Percentiles rank a stretch among this genome's conserved stretches.
Evolutionary conservation across 352 stramenopile species (phyloP).

Genomic region (Phytophthora macrochlamydospora): DNA sequence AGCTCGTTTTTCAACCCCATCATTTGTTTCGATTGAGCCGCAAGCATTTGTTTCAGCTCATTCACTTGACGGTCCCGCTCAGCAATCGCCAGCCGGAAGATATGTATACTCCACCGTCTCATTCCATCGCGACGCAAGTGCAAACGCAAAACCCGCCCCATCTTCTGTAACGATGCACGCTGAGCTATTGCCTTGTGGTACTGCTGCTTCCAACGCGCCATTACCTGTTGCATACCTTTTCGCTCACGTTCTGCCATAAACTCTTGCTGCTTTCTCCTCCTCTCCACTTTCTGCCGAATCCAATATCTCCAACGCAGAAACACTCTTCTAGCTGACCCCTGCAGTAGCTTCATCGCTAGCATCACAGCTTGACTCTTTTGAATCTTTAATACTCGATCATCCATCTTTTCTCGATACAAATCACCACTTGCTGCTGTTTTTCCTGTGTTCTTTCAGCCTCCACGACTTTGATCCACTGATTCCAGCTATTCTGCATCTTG

Average conservation of each 20-base stretch:
- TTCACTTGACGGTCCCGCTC: constrained; percentile 12
- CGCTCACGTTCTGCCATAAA: background rate
- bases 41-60: constrained; percentile 5
- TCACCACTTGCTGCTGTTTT: constrained; percentile 13
- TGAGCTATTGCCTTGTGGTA: constrained; percentile 2
- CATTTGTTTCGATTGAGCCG: constrained; percentile 5
- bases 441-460: constrained; percentile 15
- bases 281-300: constrained; percentile 4
- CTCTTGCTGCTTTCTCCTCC: background rate
- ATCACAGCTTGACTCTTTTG: constrained; percentile 17
- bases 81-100: constrained; percentile 18
- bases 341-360: constrained; percentile 21
- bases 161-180: constrained; percentile 2
- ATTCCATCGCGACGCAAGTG: constrained; percentile 17
- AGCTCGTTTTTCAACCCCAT: constrained; percentile 14
- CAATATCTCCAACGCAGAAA: constrained; percentile 21
- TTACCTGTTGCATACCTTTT: constrained; percentile 1
- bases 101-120: constrained; percentile 22
- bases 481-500: constrained; percentile 43
- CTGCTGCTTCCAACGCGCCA: constrained; percentile 18
- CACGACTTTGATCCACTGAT: constrained; percentile 33
- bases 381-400: constrained; percentile 18
- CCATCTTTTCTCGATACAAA: constrained; percentile 15
- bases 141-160: constrained; percentile 7
- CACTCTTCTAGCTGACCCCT: constrained; percentile 17